A percentile compares a stretch with the other conserved stretches of the same genome.
These are phyloP conservation scores for Ophiostoma quercus DNA, from an alignment of 2,329 filamentous ascomycete species.

Conservation along the genomic window DNA sequence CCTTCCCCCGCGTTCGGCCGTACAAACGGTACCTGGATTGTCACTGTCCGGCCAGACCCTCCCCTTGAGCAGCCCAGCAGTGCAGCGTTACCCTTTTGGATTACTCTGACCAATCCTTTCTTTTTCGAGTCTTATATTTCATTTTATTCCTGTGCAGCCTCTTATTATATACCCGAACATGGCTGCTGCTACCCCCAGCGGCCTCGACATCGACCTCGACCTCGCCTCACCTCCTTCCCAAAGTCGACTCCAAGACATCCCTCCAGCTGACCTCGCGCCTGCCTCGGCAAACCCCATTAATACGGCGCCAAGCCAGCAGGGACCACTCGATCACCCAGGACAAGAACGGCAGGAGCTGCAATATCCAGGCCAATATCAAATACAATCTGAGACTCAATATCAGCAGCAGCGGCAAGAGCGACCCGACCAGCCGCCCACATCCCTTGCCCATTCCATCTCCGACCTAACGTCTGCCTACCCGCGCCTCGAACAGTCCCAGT, in stretches of 20 bases:
- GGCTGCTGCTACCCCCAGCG: neutral
- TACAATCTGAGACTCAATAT: too few species aligned
- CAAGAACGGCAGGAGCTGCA: neutral
- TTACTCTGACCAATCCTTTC: neutral
- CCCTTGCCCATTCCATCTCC: neutral
- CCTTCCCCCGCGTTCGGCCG: neutral
- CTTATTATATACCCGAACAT: slow-evolving; percentile 1
- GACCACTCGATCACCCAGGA: neutral
- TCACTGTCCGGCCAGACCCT: neutral
- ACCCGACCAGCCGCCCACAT: neutral
- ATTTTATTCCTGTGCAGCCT: neutral
- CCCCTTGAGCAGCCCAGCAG: neutral
- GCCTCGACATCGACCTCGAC: neutral
- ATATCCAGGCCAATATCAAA: neutral
- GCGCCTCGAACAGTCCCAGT: neutral
- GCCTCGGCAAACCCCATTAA: neutral
- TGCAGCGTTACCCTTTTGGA: neutral
- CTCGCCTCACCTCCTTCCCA: neutral
- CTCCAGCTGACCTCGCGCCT: neutral
- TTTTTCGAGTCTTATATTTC: neutral
- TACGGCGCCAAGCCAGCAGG: neutral
- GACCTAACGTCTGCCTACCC: slow-evolving; percentile 4
- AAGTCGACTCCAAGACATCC: neutral
- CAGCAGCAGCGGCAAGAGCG: neutral
- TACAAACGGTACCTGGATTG: neutral